These are phyloP conservation scores for Fusarium protoensiforme DNA, from an alignment of 2,329 filamentous ascomycete species.

Conservation along the genomic window DNA sequence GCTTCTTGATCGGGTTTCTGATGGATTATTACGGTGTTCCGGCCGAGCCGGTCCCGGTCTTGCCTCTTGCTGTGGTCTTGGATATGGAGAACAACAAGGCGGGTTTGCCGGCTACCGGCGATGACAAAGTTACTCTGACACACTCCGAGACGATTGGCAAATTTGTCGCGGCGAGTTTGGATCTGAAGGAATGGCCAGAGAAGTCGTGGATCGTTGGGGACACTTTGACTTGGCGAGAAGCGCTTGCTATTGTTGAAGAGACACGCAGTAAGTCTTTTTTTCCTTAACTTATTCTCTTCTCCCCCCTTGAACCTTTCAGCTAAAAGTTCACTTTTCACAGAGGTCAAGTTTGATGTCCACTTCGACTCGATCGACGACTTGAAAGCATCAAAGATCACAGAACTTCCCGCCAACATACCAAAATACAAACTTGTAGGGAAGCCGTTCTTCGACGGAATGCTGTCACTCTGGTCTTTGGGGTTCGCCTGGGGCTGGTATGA, in stretches of 20 bases:
- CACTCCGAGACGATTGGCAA: background rate
- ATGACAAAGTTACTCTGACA: background rate
- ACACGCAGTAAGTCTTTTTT: background rate
- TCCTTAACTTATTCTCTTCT: too few species aligned
- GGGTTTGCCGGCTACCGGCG: background rate
- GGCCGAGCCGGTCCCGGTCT: background rate
- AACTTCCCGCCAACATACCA: background rate
- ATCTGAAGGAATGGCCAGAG: background rate
- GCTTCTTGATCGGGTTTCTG: background rate
- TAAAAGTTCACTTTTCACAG: background rate
- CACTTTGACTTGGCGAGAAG: background rate
- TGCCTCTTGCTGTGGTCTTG: background rate
- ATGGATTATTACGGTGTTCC: background rate
- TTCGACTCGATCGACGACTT: background rate
- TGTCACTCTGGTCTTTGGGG: background rate
- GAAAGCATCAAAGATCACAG: background rate
- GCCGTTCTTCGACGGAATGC: background rate
- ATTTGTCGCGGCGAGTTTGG: background rate
- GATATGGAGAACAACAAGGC: background rate
- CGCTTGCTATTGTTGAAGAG: background rate
- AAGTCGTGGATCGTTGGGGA: background rate
- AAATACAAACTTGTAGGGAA: background rate
- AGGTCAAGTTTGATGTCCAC: background rate
- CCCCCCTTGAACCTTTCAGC: background rate
- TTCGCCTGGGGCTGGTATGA: background rate